phyloP scores from a whole-genome alignment of 1,284 basidiomycete species.

The Rhodotorula sp. region DNA sequence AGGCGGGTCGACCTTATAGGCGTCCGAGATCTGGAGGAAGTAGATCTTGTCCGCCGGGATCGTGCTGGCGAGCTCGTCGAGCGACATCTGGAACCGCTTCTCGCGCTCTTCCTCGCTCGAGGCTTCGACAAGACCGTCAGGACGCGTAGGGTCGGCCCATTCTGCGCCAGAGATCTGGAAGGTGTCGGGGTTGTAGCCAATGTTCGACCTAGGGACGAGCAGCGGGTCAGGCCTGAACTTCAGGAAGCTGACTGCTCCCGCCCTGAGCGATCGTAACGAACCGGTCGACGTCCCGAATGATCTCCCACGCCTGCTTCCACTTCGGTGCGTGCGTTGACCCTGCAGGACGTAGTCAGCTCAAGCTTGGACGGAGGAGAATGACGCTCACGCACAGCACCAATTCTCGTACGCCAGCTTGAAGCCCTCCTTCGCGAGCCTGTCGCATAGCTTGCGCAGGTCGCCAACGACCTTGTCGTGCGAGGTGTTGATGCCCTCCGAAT shows the following conservation, averaged over 20 bases:
- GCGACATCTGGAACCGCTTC: slow-evolving; percentile 21
- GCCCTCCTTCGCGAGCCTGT: slow-evolving; percentile 9
- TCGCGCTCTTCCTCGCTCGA: slow-evolving; percentile 16
- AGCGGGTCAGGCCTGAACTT: no score
- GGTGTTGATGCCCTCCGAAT: slow-evolving; percentile 13
- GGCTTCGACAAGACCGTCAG: slow-evolving; percentile 12
- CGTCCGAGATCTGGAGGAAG: slow-evolving; percentile 37
- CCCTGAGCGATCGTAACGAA: background rate
- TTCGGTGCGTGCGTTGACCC: slow-evolving; percentile 35
- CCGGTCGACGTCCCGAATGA: slow-evolving; percentile 31
- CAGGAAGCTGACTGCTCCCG: no score
- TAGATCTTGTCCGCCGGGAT: slow-evolving; percentile 24
- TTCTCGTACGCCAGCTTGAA: slow-evolving; percentile 28
- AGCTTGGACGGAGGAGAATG: background rate
- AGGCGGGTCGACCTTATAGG: slow-evolving; percentile 30
- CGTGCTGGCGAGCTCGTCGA: slow-evolving; percentile 17
- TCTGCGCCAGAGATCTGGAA: slow-evolving; percentile 16
- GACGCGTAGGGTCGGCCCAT: slow-evolving; percentile 23
- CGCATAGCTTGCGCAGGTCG: slow-evolving; percentile 15
- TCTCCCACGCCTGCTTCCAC: slow-evolving; percentile 33
- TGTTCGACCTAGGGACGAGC: background rate
- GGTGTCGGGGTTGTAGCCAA: slow-evolving; percentile 10
- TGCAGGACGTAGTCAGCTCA: background rate
- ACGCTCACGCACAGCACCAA: slow-evolving; percentile 25
- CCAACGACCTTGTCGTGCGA: slow-evolving; percentile 1